These are phyloP conservation scores for Dactylonectria estremocensis DNA, from an alignment of 2,329 filamentous ascomycete genomes.

Conservation along the genomic window DNA sequence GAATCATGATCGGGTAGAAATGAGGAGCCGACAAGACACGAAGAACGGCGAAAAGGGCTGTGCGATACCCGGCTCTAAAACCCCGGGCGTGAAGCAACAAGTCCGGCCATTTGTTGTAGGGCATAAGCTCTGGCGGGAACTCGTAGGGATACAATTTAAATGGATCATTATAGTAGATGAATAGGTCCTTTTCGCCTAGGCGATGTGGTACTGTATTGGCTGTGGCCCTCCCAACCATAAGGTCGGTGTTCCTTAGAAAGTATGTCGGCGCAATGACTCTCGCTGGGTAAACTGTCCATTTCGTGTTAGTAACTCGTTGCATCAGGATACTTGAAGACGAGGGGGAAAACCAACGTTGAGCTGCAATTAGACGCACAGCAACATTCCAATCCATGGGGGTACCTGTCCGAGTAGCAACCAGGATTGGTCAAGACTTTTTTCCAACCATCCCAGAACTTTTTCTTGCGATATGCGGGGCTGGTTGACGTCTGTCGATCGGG, in stretches of 20 bases:
- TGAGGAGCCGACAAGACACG: conserved; percentile 49
- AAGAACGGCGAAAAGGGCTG: conserved; percentile 46
- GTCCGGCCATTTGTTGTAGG: background rate
- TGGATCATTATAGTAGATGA: conserved; percentile 48
- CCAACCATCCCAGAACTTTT: conserved; percentile 45
- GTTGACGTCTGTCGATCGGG: conserved; percentile 45
- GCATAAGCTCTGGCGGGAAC: conserved; percentile 37
- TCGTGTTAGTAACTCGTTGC: conserved; percentile 21
- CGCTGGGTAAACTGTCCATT: conserved; percentile 42
- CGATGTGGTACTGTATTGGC: conserved; percentile 47
- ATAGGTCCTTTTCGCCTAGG: conserved; percentile 45
- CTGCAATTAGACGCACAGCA: conserved; percentile 45
- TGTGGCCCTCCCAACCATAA: conserved; percentile 40
- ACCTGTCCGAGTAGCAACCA: conserved; percentile 39
- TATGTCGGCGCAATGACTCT: conserved; percentile 45
- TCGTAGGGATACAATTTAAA: conserved; percentile 29
- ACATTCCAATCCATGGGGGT: conserved; percentile 49
- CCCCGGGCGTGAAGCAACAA: conserved; percentile 12
- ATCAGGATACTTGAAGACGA: too few relatives aligned
- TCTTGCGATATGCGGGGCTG: conserved; percentile 43
- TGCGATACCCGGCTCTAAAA: conserved; percentile 24
- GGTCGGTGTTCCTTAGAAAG: conserved; percentile 34
- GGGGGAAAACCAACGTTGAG: conserved; percentile 31
- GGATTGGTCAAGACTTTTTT: conserved; percentile 30
- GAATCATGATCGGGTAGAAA: conserved; percentile 50